Evolutionary conservation across 345 rosid genomes (phyloP), one percentile per base, ranked within the genome.

Genomic region (Acer campestre): DNA sequence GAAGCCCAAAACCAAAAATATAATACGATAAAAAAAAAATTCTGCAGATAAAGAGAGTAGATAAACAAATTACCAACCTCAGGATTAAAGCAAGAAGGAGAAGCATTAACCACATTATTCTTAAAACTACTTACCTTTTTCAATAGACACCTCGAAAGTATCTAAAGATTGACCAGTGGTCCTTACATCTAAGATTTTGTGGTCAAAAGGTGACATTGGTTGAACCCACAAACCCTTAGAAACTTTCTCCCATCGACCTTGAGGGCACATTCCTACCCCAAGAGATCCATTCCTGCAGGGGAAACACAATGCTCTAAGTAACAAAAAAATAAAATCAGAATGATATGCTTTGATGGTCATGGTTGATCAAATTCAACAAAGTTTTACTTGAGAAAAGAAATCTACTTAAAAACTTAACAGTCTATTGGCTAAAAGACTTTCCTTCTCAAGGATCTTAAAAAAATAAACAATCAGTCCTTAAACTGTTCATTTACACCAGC

Each of bases 191-290:
- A 95, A 75, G 64, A 93, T 77, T 85, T 90, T 95, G 77, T 86
- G 90, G 82, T 89, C 98, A 73, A 90, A 95, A 67, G 99, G 97
- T 10, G 99, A 95, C 97, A 93, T 92, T 12, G 91, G 76, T 69
- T 84, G 92, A 77, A 70, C 82, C 99, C 98, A 93, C 55, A 82
- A 80, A 82, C 93, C 93, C 84, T 92, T 93, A 7, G 85, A 82
- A 35, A 85, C 87, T 81, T 93, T 92, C 85, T 90, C 91, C 99
- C 99, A 95, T 80, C 82, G 83, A 61, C 87, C 83, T 40, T 79
- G 88, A 75, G 94, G 83, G 80, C 99, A 95, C 98, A 91, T 88
- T 61, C 97, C 98, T 35, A 86, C 74, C 18, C 83, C 94, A 77
- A 90, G 86, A 61, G 99, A 92, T n/a, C 80, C 74, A 81, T 95